These are phyloP conservation scores for Pythium apleroticum DNA, from an alignment of 352 stramenopile genomes.

Conservation along the genomic window DNA sequence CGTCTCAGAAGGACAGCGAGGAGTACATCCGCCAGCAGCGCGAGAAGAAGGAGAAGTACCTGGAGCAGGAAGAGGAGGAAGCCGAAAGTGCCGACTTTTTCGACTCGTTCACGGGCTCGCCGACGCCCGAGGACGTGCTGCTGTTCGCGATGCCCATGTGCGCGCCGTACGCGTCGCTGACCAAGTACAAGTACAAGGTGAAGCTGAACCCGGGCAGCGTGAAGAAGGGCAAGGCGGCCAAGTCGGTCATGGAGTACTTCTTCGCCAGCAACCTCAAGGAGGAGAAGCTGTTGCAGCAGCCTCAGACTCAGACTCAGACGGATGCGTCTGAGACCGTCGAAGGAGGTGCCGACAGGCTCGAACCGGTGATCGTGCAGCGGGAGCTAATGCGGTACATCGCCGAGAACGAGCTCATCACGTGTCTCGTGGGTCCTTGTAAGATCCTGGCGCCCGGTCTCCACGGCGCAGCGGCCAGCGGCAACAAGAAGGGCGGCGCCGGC, in stretches of 20 bases:
- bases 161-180: conserved; percentile 83
- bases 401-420: conserved; percentile 88
- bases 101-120: conserved; percentile 80
- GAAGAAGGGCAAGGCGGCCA: conserved; percentile 91
- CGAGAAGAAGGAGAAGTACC: conserved; percentile 81
- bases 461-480: conserved; percentile 26
- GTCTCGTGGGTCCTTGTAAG: conserved; percentile 91
- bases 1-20: conserved; percentile 23
- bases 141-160: conserved; percentile 91
- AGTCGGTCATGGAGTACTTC: conserved; percentile 87
- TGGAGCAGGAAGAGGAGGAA: conserved; percentile 86
- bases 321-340: not conserved
- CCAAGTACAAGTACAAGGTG: conserved; percentile 92
- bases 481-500: conserved; percentile 39
- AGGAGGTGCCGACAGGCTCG: conserved; percentile 41
- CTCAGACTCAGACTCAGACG: conserved; percentile 8
- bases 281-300: conserved; percentile 47
- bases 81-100: conserved; percentile 79
- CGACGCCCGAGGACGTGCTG: conserved; percentile 79
- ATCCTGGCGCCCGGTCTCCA: conserved; percentile 76
- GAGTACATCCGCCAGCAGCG: conserved; percentile 73
- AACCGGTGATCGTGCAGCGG: conserved; percentile 72
- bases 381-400: conserved; percentile 89
- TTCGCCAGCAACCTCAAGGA: conserved; percentile 67
- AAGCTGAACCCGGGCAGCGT: conserved; percentile 88